Evolutionary conservation across 768 basidiomycete species (phyloP).

Genomic region (Antrodiella citrinella): DNA sequence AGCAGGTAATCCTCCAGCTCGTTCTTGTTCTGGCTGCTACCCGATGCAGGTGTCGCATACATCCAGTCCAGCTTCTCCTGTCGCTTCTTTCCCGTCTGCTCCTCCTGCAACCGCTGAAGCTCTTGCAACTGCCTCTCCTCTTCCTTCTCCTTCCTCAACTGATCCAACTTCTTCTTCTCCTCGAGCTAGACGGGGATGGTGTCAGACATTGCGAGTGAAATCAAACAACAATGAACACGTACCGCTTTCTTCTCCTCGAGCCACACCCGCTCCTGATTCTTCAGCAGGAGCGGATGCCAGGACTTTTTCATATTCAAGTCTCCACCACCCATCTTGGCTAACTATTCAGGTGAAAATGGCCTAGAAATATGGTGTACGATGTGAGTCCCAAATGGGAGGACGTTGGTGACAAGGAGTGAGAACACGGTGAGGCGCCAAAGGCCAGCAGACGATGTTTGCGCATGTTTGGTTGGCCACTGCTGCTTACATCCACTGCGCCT

Average conservation of each 20-base stretch:
- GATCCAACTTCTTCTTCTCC: constrained; percentile 97
- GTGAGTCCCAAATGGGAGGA: constrained; percentile 7
- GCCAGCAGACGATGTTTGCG: constrained; percentile 22
- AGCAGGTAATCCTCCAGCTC: constrained; percentile 95
- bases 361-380: constrained; percentile 3
- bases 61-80: constrained; percentile 98
- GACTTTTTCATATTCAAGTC: constrained; percentile 99
- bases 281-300: constrained; percentile 97
- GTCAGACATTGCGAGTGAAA: not conserved
- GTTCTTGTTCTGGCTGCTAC: constrained; percentile 77
- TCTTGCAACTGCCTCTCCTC: constrained; percentile 97
- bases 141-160: constrained; percentile 95
- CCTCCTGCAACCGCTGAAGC: constrained; percentile 90
- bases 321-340: constrained; percentile 89
- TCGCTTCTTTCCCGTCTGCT: constrained; percentile 90
- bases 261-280: constrained; percentile 99
- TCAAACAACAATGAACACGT: constrained; percentile 25
- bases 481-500: not conserved
- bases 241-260: constrained; percentile 96
- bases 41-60: constrained; percentile 96
- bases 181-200: constrained; percentile 63
- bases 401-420: constrained; percentile 6
- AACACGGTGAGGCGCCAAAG: constrained; percentile 5
- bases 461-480: constrained; percentile 19
- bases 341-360: constrained; percentile 9